Evolutionary conservation across 2,329 filamentous ascomycete genomes (phyloP).

Genomic region (Fusarium napiforme): DNA sequence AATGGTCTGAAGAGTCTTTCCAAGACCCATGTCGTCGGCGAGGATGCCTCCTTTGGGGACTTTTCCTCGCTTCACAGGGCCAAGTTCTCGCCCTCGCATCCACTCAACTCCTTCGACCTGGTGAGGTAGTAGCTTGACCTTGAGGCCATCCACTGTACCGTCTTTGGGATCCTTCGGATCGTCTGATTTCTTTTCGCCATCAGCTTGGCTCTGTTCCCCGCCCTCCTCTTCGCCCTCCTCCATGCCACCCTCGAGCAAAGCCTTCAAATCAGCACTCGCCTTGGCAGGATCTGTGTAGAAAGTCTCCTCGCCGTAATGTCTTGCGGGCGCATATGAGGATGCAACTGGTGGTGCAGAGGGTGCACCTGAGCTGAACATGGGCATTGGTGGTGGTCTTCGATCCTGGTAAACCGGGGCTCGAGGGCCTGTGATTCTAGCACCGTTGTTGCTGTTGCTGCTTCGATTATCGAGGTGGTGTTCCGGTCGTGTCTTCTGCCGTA

Average conservation of each 20-base stretch:
- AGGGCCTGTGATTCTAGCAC: conserved; percentile 60
- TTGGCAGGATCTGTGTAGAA: conserved; percentile 77
- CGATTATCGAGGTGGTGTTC: conserved; percentile 64
- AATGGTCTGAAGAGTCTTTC: conserved; percentile 95
- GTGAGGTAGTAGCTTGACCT: conserved; percentile 89
- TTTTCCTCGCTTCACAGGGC: conserved; percentile 81
- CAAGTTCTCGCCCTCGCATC: conserved; percentile 94
- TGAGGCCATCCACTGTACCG: conserved; percentile 77
- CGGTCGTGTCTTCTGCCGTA: conserved; percentile 64
- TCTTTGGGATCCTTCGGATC: conserved; percentile 54
- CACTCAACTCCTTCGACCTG: conserved; percentile 93
- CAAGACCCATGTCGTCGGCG: conserved; percentile 96
- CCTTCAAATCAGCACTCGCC: conserved; percentile 81
- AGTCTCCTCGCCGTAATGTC: conserved; percentile 54
- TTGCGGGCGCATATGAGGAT: conserved; percentile 15
- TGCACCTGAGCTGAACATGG: conserved; percentile 59
- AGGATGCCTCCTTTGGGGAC: conserved; percentile 93
- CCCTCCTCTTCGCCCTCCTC: conserved; percentile 71
- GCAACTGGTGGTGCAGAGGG: conserved; percentile 14
- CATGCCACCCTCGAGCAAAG: conserved; percentile 82
- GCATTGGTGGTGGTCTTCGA: conserved; percentile 58
- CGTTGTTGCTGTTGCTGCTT: conserved; percentile 27
- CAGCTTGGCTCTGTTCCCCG: conserved; percentile 43
- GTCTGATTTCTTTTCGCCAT: conserved; percentile 35
- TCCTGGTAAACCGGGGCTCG: conserved; percentile 59